These are phyloP conservation scores for Phialophora verrucosa DNA, from an alignment of 2,329 filamentous ascomycete genomes.

Conservation along the genomic window DNA sequence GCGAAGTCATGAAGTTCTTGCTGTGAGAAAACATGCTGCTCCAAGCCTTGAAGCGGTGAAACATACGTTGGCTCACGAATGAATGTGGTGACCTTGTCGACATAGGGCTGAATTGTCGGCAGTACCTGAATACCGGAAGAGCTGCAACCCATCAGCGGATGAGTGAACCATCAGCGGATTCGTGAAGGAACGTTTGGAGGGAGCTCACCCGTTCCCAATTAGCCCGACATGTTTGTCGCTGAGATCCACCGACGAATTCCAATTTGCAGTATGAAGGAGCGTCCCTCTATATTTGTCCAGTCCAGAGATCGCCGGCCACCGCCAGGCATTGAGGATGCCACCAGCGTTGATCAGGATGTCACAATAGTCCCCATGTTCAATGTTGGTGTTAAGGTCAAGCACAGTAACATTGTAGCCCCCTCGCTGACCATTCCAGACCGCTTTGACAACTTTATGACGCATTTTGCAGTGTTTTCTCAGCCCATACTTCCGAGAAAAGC, in stretches of 20 bases:
- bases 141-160: conserved; percentile 31
- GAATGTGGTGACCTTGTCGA: conserved; percentile 44
- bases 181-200: no score
- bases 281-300: conserved; percentile 40
- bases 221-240: conserved; percentile 38
- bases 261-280: conserved; percentile 41
- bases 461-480: conserved; percentile 63
- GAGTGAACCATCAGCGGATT: background rate
- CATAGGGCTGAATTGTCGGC: conserved; percentile 41
- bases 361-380: conserved; percentile 20
- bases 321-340: conserved; percentile 63
- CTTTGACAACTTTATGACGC: conserved; percentile 18
- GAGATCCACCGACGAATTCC: conserved; percentile 44
- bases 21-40: conserved; percentile 39
- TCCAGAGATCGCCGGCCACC: conserved; percentile 43
- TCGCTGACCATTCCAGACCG: conserved; percentile 18
- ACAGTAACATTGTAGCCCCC: conserved; percentile 14
- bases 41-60: conserved; percentile 21
- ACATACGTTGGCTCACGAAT: conserved; percentile 35
- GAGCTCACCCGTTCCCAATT: conserved; percentile 39
- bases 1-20: conserved; percentile 33
- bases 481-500: conserved; percentile 66
- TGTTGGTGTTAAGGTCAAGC: conserved; percentile 5
- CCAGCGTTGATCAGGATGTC: conserved; percentile 59
- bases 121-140: conserved; percentile 52